These are phyloP conservation scores for Mortierella hygrophila DNA, from an alignment of 192 early-diverging fungal species.

Conservation along the genomic window DNA sequence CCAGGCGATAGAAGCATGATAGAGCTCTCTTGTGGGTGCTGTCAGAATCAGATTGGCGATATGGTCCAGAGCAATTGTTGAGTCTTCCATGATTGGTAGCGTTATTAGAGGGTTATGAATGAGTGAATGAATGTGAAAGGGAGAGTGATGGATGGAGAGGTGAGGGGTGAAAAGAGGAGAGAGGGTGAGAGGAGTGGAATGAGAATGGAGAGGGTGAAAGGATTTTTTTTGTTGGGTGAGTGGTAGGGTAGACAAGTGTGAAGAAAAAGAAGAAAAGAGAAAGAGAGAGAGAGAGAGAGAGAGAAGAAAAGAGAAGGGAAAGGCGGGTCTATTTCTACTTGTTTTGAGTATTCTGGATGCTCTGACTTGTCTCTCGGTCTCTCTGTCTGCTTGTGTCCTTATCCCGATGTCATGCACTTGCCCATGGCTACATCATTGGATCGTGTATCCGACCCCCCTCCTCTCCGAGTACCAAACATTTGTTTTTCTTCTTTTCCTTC, in stretches of 20 bases:
- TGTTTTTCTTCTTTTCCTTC: not conserved
- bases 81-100: conserved; percentile 26
- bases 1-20: conserved; percentile 42
- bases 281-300: not conserved
- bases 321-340: not conserved
- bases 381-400: too few species aligned
- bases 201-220: not conserved
- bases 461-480: not conserved
- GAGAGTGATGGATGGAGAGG: not conserved
- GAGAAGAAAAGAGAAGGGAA: not conserved
- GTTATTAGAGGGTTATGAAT: not conserved
- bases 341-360: not conserved
- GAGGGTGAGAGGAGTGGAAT: not conserved
- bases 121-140: not conserved
- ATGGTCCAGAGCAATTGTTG: conserved; percentile 37
- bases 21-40: conserved; percentile 37
- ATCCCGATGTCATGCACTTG: too few species aligned
- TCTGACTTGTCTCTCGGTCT: too few species aligned
- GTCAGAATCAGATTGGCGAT: conserved; percentile 47
- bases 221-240: not conserved
- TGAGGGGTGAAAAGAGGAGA: not conserved
- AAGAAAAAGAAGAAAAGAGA: not conserved
- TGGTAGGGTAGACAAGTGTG: not conserved
- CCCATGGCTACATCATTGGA: too few species aligned
- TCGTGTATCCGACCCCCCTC: not conserved